A percentile compares a stretch with the other conserved stretches of the same genome.
Conservation (phyloP, 1,139 yeast species). For the Scheffersomyces cryptocercus region DNA sequence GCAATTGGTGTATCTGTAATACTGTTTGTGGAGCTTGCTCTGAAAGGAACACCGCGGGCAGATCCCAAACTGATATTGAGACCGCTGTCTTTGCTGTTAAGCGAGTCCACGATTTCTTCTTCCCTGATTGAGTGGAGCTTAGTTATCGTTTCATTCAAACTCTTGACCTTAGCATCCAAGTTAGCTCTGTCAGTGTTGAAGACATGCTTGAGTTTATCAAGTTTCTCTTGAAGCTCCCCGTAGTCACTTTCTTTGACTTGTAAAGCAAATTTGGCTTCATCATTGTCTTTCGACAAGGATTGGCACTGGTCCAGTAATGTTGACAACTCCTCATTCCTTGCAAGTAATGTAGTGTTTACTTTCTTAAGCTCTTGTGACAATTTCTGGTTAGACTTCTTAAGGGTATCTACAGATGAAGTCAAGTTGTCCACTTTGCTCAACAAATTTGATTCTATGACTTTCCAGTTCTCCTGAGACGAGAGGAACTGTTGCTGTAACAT, state of each 20-base stretch:
- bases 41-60: background rate
- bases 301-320: constrained; percentile 15
- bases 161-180: constrained; percentile 27
- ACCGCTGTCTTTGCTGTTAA: background rate
- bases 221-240: constrained; percentile 29
- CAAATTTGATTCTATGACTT: constrained; percentile 56
- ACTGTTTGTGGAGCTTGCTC: background rate
- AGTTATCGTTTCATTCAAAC: constrained; percentile 20
- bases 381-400: constrained; percentile 35
- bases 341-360: constrained; percentile 18
- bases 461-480: constrained; percentile 69
- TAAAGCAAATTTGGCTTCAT: constrained; percentile 20
- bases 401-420: constrained; percentile 36
- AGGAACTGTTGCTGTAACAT: constrained; percentile 65
- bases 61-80: background rate
- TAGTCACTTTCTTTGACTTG: constrained; percentile 27
- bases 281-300: constrained; percentile 14
- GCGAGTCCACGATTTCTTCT: background rate
- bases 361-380: constrained; percentile 30
- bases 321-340: constrained; percentile 25
- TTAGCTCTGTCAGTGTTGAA: constrained; percentile 33
- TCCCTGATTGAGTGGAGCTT: background rate
- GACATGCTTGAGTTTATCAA: constrained; percentile 30
- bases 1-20: background rate
- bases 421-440: constrained; percentile 48